Base-by-base conservation (phyloP, 495 filamentous ascomycete species). In the Terfezia boudieri region DNA sequence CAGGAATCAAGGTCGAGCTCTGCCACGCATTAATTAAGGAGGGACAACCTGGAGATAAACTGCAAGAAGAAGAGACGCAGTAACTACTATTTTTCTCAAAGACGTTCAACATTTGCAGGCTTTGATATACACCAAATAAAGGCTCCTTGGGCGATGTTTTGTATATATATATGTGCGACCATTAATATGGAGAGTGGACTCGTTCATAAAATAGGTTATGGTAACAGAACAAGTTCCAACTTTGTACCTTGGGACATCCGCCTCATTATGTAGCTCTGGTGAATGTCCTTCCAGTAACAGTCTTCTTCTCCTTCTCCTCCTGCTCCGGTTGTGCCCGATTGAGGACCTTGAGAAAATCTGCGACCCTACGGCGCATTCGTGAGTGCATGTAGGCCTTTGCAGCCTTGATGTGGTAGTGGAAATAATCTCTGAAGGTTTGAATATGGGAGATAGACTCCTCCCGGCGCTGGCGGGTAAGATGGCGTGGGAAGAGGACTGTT, bases 361-460 rank as follows among this genome's bases (percentile, higher is more conserved):
- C 92, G 17, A 93, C 96, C 64, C 90, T 77, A 68, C 86, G 81
- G 60, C 90, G 20, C 20, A 20, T 20, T 20, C 20, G 20, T 20
- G 86, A 89, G 74, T 99, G 90, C 61, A 99, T 96, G 67, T 94
- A 98, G 49, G 92, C 90, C 73, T 94, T 96, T 50, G 89, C 93
- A 32, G 90, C 90, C 70, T 99, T 99, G 72, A 99, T 99, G 69
- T 99, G 90, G 67, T 99, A 99, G 67, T 99, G 90, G 75, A 99
- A 99, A 68, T 99, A 96, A 63, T 99, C 92, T 56, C 90, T 84
- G 83, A 99, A 99, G 16, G 89, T 99, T 70, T 99, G 92, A 60
- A 99, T 94, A 2, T 20, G 90, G 38, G 86, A 94, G 61, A 99
- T 96, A 66, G 85, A 90, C 56, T 95, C 89, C 50, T 84, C 81